Percentiles rank a stretch among this genome's conserved stretches.
Conservation (phyloP, 768 basidiomycete genomes). For the Hortiboletus flavorubellus region DNA sequence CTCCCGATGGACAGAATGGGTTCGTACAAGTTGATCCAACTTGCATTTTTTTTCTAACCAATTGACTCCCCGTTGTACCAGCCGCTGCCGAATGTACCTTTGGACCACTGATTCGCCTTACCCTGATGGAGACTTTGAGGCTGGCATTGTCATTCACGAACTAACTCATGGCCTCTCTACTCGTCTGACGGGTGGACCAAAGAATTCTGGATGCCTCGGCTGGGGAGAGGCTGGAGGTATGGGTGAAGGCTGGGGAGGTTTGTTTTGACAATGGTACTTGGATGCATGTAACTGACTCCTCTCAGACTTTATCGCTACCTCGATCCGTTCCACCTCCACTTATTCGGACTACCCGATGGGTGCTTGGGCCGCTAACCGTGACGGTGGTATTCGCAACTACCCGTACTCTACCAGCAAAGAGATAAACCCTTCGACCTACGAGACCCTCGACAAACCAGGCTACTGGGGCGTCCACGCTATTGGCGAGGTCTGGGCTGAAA, state of each 20-base stretch:
- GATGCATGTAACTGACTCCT: background rate
- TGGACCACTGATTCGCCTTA: constrained; percentile 92
- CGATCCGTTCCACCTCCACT: constrained; percentile 66
- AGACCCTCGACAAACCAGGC: constrained; percentile 89
- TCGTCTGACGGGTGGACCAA: constrained; percentile 90
- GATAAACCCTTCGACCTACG: constrained; percentile 89
- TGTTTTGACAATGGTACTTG: constrained; percentile 6
- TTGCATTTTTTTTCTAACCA: background rate
- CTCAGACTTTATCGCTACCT: constrained; percentile 80
- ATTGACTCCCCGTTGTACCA: background rate
- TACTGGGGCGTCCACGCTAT: constrained; percentile 94
- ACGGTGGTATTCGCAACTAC: constrained; percentile 81
- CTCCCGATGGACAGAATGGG: constrained; percentile 81
- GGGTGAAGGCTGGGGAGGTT: constrained; percentile 96
- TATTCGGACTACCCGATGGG: constrained; percentile 91
- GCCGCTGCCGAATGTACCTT: constrained; percentile 91
- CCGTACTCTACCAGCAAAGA: constrained; percentile 74
- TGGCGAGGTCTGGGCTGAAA: constrained; percentile 95
- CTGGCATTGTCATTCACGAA: constrained; percentile 95
- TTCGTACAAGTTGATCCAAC: constrained; percentile 9
- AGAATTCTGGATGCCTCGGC: constrained; percentile 89
- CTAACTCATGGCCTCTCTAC: constrained; percentile 88
- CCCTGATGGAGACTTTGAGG: constrained; percentile 93
- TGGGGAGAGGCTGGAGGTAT: constrained; percentile 97
- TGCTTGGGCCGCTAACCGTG: constrained; percentile 85